Evolutionary conservation across 768 basidiomycete species (phyloP).

Genomic region (Hortiboletus flavorubellus): DNA sequence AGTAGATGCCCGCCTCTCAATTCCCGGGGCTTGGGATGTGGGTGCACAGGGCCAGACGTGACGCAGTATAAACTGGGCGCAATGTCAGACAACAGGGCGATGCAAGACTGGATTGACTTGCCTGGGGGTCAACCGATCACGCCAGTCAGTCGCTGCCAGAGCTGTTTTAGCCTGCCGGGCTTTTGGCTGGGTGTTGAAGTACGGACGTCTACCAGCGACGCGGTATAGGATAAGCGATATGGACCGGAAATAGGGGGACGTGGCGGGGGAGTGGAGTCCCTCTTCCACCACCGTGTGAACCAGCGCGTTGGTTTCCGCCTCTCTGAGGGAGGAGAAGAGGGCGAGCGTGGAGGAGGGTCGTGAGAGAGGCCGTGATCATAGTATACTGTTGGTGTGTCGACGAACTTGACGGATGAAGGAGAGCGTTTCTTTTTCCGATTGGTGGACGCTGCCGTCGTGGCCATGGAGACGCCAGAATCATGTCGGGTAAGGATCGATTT

Average conservation of each 20-base stretch:
- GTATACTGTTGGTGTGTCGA: conserved; percentile 60
- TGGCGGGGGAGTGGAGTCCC: conserved; percentile 12
- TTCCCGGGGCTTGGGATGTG: background rate
- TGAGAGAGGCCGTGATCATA: conserved; percentile 30
- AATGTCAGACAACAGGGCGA: background rate
- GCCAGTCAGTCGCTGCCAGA: conserved; percentile 27
- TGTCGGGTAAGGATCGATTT: conserved; percentile 61
- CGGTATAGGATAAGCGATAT: conserved; percentile 27
- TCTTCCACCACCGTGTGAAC: conserved; percentile 31
- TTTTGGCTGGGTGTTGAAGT: conserved; percentile 12
- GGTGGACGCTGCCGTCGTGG: conserved; percentile 25
- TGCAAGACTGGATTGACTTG: background rate
- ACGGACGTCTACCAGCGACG: conserved; percentile 32
- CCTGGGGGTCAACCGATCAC: conserved; percentile 17
- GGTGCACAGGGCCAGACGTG: background rate
- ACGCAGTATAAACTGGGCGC: background rate
- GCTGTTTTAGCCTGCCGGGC: conserved; percentile 25
- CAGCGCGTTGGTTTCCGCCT: conserved; percentile 12
- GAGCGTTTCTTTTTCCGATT: conserved; percentile 32
- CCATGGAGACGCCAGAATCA: conserved; percentile 46
- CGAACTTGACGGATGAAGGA: conserved; percentile 62
- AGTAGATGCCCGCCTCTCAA: background rate
- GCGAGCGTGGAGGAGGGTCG: conserved; percentile 17
- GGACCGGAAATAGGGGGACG: conserved; percentile 33
- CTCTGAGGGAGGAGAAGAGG: conserved; percentile 7